Evolutionary conservation across 225 moss, liverwort and hornwort species (phyloP).

Genomic region (Sphagnum contortum): DNA sequence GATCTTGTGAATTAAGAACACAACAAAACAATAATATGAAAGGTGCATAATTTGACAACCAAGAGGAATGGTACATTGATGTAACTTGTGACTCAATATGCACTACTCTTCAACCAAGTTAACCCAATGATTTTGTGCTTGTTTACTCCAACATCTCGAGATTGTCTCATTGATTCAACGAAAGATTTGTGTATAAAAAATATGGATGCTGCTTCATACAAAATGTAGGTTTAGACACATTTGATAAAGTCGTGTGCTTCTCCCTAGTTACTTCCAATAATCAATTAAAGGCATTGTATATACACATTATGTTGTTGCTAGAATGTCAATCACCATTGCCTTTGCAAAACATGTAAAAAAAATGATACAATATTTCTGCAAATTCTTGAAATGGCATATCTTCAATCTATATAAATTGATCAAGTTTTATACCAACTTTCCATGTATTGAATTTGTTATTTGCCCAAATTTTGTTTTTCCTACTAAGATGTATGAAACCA

Average conservation of each 20-base stretch:
- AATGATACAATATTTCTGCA: background rate
- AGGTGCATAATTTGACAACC: background rate
- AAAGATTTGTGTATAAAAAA: background rate
- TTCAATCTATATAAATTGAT: background rate
- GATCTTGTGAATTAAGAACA: background rate
- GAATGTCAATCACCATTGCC: background rate
- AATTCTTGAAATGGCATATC: background rate
- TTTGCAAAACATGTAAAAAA: background rate
- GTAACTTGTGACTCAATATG: background rate
- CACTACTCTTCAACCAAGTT: background rate
- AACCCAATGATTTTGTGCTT: background rate
- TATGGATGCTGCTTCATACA: background rate
- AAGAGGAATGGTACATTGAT: background rate
- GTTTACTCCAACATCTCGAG: background rate
- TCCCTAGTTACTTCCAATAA: background rate
- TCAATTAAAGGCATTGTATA: background rate
- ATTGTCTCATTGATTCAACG: background rate
- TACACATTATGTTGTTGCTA: background rate
- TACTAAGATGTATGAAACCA: background rate
- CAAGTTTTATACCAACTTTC: background rate
- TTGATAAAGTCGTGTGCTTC: background rate
- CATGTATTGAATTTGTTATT: background rate
- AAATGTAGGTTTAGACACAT: background rate
- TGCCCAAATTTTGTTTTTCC: background rate
- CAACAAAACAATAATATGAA: conserved; percentile 1